These are phyloP conservation scores for Yamadazyma sp. DNA, from an alignment of 1,139 yeast species.

Conservation along the genomic window DNA sequence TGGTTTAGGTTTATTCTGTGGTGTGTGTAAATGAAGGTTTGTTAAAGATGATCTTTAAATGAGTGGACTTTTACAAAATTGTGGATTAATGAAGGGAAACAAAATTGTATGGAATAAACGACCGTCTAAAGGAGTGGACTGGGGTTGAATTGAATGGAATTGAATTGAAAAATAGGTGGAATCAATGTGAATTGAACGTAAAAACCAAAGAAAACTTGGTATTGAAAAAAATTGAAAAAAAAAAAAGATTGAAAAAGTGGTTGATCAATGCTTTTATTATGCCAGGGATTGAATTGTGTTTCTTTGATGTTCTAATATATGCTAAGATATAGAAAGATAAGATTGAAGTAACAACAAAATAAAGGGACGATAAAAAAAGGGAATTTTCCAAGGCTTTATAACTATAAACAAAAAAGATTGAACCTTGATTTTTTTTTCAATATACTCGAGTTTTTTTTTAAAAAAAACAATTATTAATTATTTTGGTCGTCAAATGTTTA, in stretches of 20 bases:
- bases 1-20: background rate
- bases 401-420: slow-evolving; percentile 10
- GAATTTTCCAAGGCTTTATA: slow-evolving; percentile 13
- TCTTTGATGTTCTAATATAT: background rate
- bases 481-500: slow-evolving; percentile 4
- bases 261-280: slow-evolving; percentile 1
- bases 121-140: slow-evolving; percentile 1
- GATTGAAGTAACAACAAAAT: background rate
- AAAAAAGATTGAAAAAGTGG: background rate
- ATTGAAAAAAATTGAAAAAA: background rate
- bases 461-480: background rate
- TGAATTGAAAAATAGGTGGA: background rate
- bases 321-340: background rate
- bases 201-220: background rate
- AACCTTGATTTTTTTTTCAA: slow-evolving; percentile 1
- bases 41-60: background rate
- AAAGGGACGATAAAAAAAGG: slow-evolving; percentile 3
- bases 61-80: slow-evolving; percentile 14
- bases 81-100: slow-evolving; percentile 15
- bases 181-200: background rate
- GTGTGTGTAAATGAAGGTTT: too few relatives aligned
- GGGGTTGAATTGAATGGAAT: slow-evolving; percentile 5
- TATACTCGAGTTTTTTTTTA: slow-evolving; percentile 1
- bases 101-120: slow-evolving; percentile 3
- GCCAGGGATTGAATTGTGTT: too few relatives aligned